Percentiles rank a stretch among this genome's conserved stretches.
These are phyloP conservation scores for Malbranchea cinnamomea DNA, from an alignment of 2,329 filamentous ascomycete species.

Conservation along the genomic window DNA sequence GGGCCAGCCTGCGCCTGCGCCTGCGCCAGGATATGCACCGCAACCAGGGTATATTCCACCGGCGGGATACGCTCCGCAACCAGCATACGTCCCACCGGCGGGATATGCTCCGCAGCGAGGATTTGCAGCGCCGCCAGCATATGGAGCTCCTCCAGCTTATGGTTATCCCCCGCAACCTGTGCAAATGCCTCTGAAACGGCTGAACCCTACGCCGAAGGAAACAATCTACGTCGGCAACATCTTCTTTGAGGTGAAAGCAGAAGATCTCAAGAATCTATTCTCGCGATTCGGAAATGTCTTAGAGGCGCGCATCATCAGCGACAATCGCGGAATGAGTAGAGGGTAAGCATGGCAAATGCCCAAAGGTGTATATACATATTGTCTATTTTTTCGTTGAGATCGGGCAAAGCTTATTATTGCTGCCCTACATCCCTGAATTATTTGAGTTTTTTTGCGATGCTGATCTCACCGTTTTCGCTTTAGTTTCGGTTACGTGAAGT, in stretches of 20 bases:
- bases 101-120: too few species aligned
- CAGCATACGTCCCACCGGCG: too few species aligned
- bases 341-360: conserved; percentile 36
- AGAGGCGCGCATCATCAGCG: conserved; percentile 41
- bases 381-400: not conserved
- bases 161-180: too few species aligned
- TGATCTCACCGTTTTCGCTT: conserved; percentile 8
- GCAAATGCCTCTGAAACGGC: too few species aligned
- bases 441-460: not conserved
- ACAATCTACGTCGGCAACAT: conserved; percentile 54
- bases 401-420: not conserved
- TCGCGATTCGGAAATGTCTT: conserved; percentile 41
- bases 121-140: too few species aligned
- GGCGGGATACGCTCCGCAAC: too few species aligned
- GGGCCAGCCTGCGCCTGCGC: too few species aligned
- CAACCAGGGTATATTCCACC: too few species aligned
- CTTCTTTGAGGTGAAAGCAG: conserved; percentile 50
- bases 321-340: conserved; percentile 51
- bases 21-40: too few species aligned
- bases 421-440: not conserved
- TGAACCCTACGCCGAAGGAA: conserved; percentile 21
- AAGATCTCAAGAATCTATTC: conserved; percentile 46
- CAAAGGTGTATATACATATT: too few species aligned
- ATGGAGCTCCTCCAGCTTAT: too few species aligned
- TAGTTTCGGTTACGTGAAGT: conserved; percentile 55